Percentiles rank a stretch among this genome's conserved stretches.
phyloP scores from a whole-genome alignment of 148 eudicot species.

The Rhododendron henanense region DNA sequence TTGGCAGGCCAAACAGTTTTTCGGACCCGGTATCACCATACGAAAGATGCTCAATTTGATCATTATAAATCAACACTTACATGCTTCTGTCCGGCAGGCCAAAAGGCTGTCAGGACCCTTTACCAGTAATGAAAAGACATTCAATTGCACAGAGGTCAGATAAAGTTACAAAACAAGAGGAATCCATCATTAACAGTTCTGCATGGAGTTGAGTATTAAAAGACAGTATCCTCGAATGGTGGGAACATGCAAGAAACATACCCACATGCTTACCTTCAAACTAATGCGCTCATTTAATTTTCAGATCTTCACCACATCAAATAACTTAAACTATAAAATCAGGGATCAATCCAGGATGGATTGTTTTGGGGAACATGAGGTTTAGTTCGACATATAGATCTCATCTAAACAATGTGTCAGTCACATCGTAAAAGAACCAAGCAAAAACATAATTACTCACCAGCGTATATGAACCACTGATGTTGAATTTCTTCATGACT shows the following conservation, averaged over 20 bases:
- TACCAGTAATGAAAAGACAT: neutral
- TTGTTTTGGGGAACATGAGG: neutral
- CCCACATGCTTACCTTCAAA: neutral
- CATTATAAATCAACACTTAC: neutral
- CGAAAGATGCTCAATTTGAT: neutral
- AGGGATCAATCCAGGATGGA: neutral
- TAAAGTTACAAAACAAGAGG: neutral
- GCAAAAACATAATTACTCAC: constrained; percentile 38
- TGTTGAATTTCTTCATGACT: constrained; percentile 74
- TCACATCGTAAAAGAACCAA: neutral
- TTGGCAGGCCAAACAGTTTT: neutral
- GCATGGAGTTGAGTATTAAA: neutral
- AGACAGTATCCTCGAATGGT: neutral
- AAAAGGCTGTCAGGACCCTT: neutral
- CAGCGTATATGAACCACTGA: constrained; percentile 68
- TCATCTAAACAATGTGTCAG: neutral
- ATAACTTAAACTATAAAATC: neutral
- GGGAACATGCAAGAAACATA: neutral
- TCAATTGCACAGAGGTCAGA: neutral
- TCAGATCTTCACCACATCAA: neutral
- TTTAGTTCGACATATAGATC: neutral
- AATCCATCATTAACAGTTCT: neutral
- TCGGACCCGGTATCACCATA: neutral
- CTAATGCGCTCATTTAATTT: neutral
- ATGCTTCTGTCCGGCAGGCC: neutral